These are phyloP conservation scores for Aspergillus bridgeri DNA, from an alignment of 495 filamentous ascomycete species.

Conservation along the genomic window DNA sequence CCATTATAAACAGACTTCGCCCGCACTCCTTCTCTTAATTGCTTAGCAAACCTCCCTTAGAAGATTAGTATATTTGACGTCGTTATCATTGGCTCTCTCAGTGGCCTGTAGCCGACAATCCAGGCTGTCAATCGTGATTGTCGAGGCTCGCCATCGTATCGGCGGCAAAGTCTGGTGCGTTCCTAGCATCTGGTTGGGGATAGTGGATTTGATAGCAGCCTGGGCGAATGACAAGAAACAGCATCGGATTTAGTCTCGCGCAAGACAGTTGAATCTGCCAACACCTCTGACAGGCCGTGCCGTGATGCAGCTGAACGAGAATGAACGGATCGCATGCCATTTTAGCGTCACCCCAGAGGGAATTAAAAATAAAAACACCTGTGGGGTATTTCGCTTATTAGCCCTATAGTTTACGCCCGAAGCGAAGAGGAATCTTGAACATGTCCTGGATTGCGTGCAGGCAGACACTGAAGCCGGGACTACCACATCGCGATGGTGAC, in stretches of 20 bases:
- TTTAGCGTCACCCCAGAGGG: constrained; percentile 13
- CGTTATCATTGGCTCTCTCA: constrained; percentile 49
- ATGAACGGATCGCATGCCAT: constrained; percentile 5
- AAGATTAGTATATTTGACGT: constrained; percentile 25
- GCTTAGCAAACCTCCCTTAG: too few relatives aligned
- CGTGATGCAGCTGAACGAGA: constrained; percentile 2
- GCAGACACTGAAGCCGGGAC: constrained; percentile 11
- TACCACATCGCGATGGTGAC: constrained; percentile 20
- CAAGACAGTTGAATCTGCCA: constrained; percentile 26
- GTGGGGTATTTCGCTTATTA: not conserved
- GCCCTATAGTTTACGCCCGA: constrained; percentile 24
- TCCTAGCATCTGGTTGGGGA: constrained; percentile 18
- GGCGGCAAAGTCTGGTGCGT: constrained; percentile 47
- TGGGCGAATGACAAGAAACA: constrained; percentile 53
- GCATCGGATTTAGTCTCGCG: constrained; percentile 10
- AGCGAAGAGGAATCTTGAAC: constrained; percentile 24
- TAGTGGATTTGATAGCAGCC: constrained; percentile 44
- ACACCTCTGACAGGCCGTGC: constrained; percentile 29
- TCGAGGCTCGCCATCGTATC: constrained; percentile 50
- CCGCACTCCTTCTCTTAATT: too few relatives aligned
- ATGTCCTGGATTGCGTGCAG: constrained; percentile 11
- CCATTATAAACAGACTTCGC: too few relatives aligned
- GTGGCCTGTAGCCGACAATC: constrained; percentile 41
- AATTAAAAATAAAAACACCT: not conserved
- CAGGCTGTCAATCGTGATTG: constrained; percentile 39